A percentile compares a stretch with the other conserved stretches of the same genome.
phyloP scores from a whole-genome alignment of 2,329 filamentous ascomycete genomes.

The Scedosporium apiospermum region DNA sequence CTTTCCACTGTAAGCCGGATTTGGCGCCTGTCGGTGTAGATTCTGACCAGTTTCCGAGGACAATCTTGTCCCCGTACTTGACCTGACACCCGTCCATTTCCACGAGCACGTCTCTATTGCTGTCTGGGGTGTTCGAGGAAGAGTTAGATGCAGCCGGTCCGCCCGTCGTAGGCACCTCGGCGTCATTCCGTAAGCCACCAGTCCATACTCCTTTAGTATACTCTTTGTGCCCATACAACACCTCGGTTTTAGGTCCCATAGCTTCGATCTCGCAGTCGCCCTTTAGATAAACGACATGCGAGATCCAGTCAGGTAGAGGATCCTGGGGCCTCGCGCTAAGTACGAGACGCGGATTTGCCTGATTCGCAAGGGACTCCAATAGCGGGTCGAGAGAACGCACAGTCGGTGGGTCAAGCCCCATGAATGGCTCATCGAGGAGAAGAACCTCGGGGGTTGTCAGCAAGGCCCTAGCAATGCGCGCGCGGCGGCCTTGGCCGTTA shows the following conservation, averaged over 20 bases:
- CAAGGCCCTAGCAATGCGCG: constrained; percentile 80
- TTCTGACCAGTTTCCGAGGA: constrained; percentile 73
- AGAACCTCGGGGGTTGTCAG: constrained; percentile 71
- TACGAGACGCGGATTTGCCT: constrained; percentile 60
- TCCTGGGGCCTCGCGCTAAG: constrained; percentile 79
- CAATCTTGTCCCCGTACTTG: constrained; percentile 66
- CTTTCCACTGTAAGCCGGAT: constrained; percentile 70
- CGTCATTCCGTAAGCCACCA: constrained; percentile 33
- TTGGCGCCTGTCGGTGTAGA: constrained; percentile 36
- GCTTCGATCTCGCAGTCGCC: constrained; percentile 55
- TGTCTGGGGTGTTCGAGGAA: constrained; percentile 27
- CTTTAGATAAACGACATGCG: constrained; percentile 66
- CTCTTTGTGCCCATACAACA: constrained; percentile 43
- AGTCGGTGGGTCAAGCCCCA: constrained; percentile 86
- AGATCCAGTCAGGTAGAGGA: constrained; percentile 81
- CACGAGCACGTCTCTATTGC: constrained; percentile 47
- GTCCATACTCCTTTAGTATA: constrained; percentile 35
- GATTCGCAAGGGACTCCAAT: constrained; percentile 57
- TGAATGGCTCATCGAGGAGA: constrained; percentile 87
- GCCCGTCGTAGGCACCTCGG: not conserved
- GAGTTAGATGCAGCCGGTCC: constrained; percentile 20
- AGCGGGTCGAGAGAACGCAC: constrained; percentile 62
- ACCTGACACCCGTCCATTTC: constrained; percentile 83
- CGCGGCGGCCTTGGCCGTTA: constrained; percentile 83
- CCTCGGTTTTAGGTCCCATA: constrained; percentile 55